These are phyloP conservation scores for Colletotrichum sansevieriae DNA, from an alignment of 2,329 filamentous ascomycete genomes.

Conservation along the genomic window DNA sequence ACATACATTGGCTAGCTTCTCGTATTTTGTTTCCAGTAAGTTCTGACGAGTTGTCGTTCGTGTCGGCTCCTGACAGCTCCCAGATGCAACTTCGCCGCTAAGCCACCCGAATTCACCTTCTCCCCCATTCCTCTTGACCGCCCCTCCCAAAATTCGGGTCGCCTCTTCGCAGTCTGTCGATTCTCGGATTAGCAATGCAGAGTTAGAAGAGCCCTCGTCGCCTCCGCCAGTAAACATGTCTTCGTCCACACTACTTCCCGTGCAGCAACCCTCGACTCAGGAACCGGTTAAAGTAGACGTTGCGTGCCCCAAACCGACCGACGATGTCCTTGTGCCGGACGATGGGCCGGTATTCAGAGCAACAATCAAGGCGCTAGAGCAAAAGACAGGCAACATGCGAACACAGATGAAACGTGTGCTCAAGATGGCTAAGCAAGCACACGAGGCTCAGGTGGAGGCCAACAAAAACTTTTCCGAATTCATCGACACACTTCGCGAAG, in stretches of 20 bases:
- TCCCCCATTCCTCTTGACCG: slow-evolving; percentile 78
- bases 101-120: slow-evolving; percentile 76
- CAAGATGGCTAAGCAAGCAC: slow-evolving; percentile 91
- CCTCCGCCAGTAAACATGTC: slow-evolving; percentile 56
- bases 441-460: slow-evolving; percentile 82
- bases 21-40: slow-evolving; percentile 92
- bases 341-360: slow-evolving; percentile 96
- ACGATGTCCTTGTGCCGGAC: slow-evolving; percentile 87
- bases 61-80: slow-evolving; percentile 37
- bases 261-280: slow-evolving; percentile 46
- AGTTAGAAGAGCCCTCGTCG: slow-evolving; percentile 72
- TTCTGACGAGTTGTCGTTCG: slow-evolving; percentile 21
- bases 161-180: slow-evolving; percentile 91
- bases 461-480: slow-evolving; percentile 89
- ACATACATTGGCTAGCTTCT: slow-evolving; percentile 90
- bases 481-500: slow-evolving; percentile 87
- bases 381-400: slow-evolving; percentile 96
- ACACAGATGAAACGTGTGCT: slow-evolving; percentile 95
- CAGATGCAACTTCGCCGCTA: slow-evolving; percentile 59
- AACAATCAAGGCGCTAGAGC: slow-evolving; percentile 95
- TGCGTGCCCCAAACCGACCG: slow-evolving; percentile 84
- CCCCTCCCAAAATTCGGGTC: slow-evolving; percentile 82
- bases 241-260: slow-evolving; percentile 38
- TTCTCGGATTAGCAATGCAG: slow-evolving; percentile 81
- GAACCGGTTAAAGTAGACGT: slow-evolving; percentile 86